Percentiles rank a stretch among this genome's conserved stretches.
phyloP scores from a whole-genome alignment of 129 eudicot genomes.

The Deinandra increscens region DNA sequence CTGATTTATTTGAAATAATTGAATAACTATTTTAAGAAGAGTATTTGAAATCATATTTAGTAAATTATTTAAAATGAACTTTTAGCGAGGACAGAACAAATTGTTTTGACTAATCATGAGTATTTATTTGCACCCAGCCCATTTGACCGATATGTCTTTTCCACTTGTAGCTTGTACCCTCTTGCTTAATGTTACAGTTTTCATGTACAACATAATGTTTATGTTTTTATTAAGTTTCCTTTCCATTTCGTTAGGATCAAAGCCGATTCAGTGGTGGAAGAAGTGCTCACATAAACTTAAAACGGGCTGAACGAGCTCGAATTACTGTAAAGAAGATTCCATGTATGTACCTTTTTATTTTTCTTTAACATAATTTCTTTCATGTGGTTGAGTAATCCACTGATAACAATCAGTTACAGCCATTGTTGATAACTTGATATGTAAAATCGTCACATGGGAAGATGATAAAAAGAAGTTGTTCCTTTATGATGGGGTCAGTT shows the following conservation, averaged over 20 bases:
- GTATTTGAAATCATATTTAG: neutral
- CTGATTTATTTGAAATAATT: neutral
- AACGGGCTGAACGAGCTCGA: constrained; percentile 87
- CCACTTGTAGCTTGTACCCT: neutral
- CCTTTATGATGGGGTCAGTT: constrained; percentile 80
- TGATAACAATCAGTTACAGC: constrained; percentile 39
- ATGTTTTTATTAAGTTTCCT: constrained; percentile 1
- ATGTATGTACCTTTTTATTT: constrained; percentile 40
- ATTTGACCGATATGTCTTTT: neutral
- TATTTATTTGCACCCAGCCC: neutral
- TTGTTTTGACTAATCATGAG: neutral
- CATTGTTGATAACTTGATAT: constrained; percentile 64
- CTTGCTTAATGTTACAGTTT: neutral
- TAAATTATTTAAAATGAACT: neutral
- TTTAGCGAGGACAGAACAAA: neutral
- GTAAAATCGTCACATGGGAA: constrained; percentile 73
- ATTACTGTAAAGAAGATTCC: constrained; percentile 66
- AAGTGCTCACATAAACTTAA: constrained; percentile 70
- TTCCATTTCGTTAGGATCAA: constrained; percentile 49
- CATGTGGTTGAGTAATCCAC: constrained; percentile 1
- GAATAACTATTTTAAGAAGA: neutral
- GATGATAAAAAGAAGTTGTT: constrained; percentile 53
- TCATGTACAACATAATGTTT: neutral
- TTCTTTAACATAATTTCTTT: neutral
- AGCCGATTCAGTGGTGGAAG: constrained; percentile 81